A percentile compares a stretch with the other conserved stretches of the same genome.
Conservation (phyloP, 768 basidiomycete genomes). For the Psilocybe subaeruginosa region DNA sequence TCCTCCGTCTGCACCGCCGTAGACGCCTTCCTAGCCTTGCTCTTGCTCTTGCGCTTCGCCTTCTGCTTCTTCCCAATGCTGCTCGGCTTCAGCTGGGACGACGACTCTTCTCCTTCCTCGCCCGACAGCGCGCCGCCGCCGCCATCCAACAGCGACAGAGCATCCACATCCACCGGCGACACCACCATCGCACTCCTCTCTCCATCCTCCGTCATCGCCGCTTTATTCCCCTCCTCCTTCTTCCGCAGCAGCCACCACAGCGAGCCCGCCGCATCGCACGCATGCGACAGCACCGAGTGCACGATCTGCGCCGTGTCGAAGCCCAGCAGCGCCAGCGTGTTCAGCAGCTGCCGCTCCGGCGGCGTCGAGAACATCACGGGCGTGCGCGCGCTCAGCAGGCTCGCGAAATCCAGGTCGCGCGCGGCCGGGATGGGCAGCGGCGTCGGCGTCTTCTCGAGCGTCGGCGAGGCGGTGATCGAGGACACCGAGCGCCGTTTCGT, state of each 20-base stretch:
- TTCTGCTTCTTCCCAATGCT: conserved; percentile 36
- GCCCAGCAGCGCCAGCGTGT: conserved; percentile 72
- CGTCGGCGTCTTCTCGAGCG: conserved; percentile 45
- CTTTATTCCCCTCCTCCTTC: conserved; percentile 64
- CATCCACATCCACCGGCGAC: conserved; percentile 21
- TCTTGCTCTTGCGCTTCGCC: background rate
- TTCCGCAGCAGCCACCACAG: conserved; percentile 96
- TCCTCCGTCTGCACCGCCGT: conserved; percentile 48
- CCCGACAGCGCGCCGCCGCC: conserved; percentile 10
- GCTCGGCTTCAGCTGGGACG: conserved; percentile 22
- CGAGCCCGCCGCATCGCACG: conserved; percentile 90
- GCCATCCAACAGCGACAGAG: conserved; percentile 13
- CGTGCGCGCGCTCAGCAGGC: conserved; percentile 63
- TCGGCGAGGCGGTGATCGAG: conserved; percentile 64
- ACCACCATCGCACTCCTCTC: conserved; percentile 17
- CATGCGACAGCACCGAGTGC: conserved; percentile 90
- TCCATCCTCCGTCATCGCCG: conserved; percentile 37
- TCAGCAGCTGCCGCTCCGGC: conserved; percentile 79
- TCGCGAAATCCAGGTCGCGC: conserved; percentile 62
- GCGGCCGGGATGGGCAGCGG: conserved; percentile 38
- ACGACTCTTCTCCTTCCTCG: conserved; percentile 6
- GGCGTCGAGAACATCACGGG: conserved; percentile 89
- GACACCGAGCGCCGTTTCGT: conserved; percentile 97
- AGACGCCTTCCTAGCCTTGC: conserved; percentile 9
- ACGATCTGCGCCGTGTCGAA: conserved; percentile 94